A percentile compares a stretch with the other conserved stretches of the same genome.
Conservation (phyloP, 169 alveolate species). For the Plasmodium reichenowi region DNA sequence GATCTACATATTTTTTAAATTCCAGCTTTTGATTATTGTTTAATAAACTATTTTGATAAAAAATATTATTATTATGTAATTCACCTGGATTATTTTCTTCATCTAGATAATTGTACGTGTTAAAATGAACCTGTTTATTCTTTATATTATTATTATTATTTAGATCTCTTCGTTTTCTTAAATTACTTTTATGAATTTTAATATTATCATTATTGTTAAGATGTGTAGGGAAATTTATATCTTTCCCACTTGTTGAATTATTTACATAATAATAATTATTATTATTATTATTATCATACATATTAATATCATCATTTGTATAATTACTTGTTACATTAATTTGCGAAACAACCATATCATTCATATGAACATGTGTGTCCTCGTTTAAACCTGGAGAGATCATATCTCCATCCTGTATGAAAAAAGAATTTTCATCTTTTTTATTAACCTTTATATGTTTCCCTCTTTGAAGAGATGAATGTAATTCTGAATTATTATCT, state of each 20-base stretch:
- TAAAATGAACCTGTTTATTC: constrained; percentile 8
- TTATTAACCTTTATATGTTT: too few relatives aligned
- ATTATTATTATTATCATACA: not conserved
- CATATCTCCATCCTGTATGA: too few relatives aligned
- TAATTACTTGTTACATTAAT: not conserved
- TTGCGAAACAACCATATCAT: not conserved
- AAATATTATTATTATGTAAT: not conserved
- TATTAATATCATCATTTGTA: not conserved
- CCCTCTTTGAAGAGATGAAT: not conserved
- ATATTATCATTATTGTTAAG: not conserved
- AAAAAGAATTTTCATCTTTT: too few relatives aligned
- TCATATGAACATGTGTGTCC: too few relatives aligned
- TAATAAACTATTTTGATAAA: not conserved
- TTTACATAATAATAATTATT: not conserved
- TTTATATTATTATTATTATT: not conserved
- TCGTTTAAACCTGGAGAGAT: too few relatives aligned
- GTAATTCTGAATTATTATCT: not conserved
- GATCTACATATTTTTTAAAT: constrained; percentile 62
- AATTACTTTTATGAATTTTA: not conserved
- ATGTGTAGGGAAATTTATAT: not conserved
- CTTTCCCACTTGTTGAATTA: not conserved
- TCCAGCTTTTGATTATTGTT: constrained; percentile 34
- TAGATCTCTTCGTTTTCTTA: constrained; percentile 14
- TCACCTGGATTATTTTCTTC: constrained; percentile 16
- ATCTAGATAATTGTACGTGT: constrained; percentile 14